These are phyloP conservation scores for Sclerotiophoma versabilis DNA, from an alignment of 2,329 filamentous ascomycete species.

Conservation along the genomic window DNA sequence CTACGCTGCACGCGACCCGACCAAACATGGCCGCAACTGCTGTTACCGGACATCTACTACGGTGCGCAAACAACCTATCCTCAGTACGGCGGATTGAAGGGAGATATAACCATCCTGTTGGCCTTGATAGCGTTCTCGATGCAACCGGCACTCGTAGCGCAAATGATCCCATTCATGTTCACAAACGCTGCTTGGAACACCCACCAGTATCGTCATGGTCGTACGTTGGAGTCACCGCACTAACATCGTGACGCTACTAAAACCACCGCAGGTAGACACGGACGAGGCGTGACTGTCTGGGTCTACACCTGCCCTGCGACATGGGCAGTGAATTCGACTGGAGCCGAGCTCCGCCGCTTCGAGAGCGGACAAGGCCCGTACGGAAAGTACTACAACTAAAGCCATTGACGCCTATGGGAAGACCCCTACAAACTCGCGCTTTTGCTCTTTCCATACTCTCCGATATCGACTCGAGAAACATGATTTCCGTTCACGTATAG, in stretches of 20 bases:
- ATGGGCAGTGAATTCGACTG: neutral
- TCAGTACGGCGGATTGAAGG: slow-evolving; percentile 31
- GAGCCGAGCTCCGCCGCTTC: neutral
- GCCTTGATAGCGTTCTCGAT: slow-evolving; percentile 41
- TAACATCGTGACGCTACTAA: neutral
- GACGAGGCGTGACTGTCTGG: slow-evolving; percentile 38
- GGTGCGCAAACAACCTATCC: neutral
- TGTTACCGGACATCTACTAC: slow-evolving; percentile 40
- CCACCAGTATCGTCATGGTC: slow-evolving; percentile 7
- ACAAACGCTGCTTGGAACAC: slow-evolving; percentile 22
- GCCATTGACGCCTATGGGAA: no score
- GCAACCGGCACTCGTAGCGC: slow-evolving; percentile 2
- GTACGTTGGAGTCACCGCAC: neutral
- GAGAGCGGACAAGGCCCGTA: neutral
- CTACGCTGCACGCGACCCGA: slow-evolving; percentile 19
- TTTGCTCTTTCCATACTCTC: no score
- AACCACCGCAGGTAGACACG: slow-evolving; percentile 20
- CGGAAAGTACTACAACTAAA: neutral
- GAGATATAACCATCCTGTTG: slow-evolving; percentile 45
- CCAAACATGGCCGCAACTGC: slow-evolving; percentile 27
- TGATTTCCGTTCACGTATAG: no score
- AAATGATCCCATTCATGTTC: slow-evolving; percentile 28
- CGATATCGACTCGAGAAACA: no score
- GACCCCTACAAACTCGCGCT: no score
- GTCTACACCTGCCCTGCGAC: slow-evolving; percentile 21